Percentiles rank a stretch among this genome's conserved stretches.
These are phyloP conservation scores for Hypomyces rosellus DNA, from an alignment of 2,329 filamentous ascomycete genomes.

Conservation along the genomic window DNA sequence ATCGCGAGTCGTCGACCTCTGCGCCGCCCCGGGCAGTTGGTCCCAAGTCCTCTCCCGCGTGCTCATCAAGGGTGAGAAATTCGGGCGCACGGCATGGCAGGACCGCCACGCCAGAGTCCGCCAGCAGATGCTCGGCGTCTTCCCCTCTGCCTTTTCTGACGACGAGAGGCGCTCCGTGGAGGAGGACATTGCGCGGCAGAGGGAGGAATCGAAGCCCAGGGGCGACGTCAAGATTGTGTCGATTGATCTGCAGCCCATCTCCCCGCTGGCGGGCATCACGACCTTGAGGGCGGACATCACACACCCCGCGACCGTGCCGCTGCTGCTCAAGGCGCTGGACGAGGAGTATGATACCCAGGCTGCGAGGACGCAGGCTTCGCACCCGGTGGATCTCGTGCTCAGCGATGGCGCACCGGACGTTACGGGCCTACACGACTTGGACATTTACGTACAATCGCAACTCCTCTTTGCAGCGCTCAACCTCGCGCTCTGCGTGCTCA, in stretches of 20 bases:
- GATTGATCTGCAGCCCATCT: constrained; percentile 94
- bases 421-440: constrained; percentile 91
- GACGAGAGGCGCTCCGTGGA: constrained; percentile 16
- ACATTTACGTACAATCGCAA: constrained; percentile 97
- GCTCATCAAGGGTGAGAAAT: constrained; percentile 87
- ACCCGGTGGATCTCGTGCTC: constrained; percentile 86
- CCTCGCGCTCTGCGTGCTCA: constrained; percentile 84
- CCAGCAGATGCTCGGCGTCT: constrained; percentile 52
- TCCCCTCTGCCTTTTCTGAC: constrained; percentile 20
- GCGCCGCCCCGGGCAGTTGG: constrained; percentile 94
- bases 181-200: constrained; percentile 13
- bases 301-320: constrained; percentile 87
- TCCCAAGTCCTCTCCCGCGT: constrained; percentile 92
- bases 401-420: constrained; percentile 96
- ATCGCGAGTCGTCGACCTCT: constrained; percentile 89
- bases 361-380: constrained; percentile 49
- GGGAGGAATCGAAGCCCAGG: constrained; percentile 37
- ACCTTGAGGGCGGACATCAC: constrained; percentile 95
- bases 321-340: constrained; percentile 80
- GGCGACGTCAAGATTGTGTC: constrained; percentile 87
- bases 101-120: constrained; percentile 67
- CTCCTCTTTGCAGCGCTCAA: constrained; percentile 91
- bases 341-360: constrained; percentile 50
- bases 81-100: constrained; percentile 80
- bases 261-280: constrained; percentile 83